Evolutionary conservation across 257 asterid species (phyloP), one percentile per base, ranked within the genome.

Genomic region (Capsicum chinense): DNA sequence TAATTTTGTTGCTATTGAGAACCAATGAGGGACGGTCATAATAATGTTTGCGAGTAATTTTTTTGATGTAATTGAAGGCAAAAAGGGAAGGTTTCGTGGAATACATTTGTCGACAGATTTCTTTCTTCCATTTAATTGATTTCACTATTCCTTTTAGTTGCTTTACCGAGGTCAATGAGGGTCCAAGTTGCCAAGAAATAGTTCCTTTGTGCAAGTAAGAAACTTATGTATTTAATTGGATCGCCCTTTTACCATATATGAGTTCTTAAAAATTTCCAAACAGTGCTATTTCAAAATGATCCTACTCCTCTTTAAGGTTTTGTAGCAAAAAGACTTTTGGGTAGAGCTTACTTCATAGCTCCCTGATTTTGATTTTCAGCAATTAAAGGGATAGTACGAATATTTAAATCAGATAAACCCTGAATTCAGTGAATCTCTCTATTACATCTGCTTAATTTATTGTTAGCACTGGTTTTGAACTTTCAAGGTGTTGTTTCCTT

Each of bases 381-480:
- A 47, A 42, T 70, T 47, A 17, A 70, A 16, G 16, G 79, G 56
- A 44, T 44, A 70, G 37, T 42, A 16, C 54, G 6, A 17, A 42
- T 70, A 9, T 44, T 70, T 70, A 44, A 16, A 16, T 70, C 35
- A 70, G 35, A 70, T 42, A 42, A 39, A 15, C 35, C 52, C 9
- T 70, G 35, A 70, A 16, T 42, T 70, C 35, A 14, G 78, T 39
- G 35, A 42, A 16, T 70, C 35, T 70, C 35, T 35, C 26, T 42
- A 19, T 39, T 44, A n/a, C 79, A 71, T 71, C 79, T 44, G 52
- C 57, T 42, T 71, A 71, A 15, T 9, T 71, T 50, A 71, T 71
- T 17, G 39, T 47, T 71, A n/a, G 79, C 33, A 47, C 47, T 71
- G 56, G 78, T 71, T 71, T n/a, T 71, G 58, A 47, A 71, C 3